A percentile compares a stretch with the other conserved stretches of the same genome.
These are phyloP conservation scores for Penicillium argentinense DNA, from an alignment of 495 filamentous ascomycete genomes.

Conservation along the genomic window DNA sequence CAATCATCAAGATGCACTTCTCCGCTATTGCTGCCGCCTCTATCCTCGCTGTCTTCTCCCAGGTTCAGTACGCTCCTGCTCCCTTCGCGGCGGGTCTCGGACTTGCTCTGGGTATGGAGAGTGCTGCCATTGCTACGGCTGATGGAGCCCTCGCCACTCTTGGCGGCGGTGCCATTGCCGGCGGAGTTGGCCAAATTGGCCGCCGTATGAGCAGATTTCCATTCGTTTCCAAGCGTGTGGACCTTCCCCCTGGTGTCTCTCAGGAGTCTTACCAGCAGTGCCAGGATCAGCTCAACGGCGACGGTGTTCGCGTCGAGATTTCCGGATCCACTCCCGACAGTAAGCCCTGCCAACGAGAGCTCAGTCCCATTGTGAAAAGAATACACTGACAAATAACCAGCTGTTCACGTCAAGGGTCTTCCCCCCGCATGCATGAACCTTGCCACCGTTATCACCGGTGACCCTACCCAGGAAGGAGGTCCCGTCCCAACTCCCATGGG, in stretches of 20 bases:
- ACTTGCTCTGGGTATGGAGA: too few species aligned
- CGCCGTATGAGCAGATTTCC: not conserved
- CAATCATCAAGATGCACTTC: too few species aligned
- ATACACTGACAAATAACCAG: not conserved
- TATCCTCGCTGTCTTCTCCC: too few species aligned
- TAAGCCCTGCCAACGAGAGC: not conserved
- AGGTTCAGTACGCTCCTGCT: too few species aligned
- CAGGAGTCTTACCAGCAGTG: not conserved
- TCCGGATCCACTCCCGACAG: not conserved
- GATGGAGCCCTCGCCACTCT: not conserved
- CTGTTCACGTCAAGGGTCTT: not conserved
- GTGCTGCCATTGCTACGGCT: too few species aligned
- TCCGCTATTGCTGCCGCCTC: too few species aligned
- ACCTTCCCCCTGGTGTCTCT: conserved; percentile 2
- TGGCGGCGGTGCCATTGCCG: not conserved
- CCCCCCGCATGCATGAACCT: conserved; percentile 4
- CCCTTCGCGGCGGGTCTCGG: too few species aligned
- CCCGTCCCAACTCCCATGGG: conserved; percentile 3
- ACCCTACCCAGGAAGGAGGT: conserved; percentile 3
- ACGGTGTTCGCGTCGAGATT: not conserved
- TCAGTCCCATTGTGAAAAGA: not conserved
- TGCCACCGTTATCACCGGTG: conserved; percentile 1
- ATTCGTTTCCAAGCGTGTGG: too few species aligned
- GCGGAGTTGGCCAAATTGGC: not conserved
- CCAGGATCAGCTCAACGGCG: not conserved